These are phyloP conservation scores for Ascochyta lentis DNA, from an alignment of 2,329 filamentous ascomycete species.

Conservation along the genomic window DNA sequence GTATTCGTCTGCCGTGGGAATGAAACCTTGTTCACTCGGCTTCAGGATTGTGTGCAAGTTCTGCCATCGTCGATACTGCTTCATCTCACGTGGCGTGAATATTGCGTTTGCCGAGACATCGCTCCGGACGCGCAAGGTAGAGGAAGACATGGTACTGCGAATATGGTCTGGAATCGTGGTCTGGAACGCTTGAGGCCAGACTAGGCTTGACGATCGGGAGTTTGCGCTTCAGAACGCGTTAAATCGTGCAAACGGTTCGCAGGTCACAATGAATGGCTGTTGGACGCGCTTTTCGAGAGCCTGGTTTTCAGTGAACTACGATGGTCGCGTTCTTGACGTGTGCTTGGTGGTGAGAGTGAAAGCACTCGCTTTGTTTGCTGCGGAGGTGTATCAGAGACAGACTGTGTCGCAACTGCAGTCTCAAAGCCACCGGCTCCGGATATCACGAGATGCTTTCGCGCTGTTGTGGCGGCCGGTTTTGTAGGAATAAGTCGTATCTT, in stretches of 20 bases:
- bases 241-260: background rate
- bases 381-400: background rate
- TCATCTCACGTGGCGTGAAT: conserved; percentile 33
- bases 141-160: conserved; percentile 6
- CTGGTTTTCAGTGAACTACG: background rate
- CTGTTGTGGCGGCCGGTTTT: background rate
- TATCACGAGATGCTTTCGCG: background rate
- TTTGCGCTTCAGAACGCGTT: background rate
- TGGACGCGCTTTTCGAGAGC: background rate
- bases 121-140: conserved; percentile 8
- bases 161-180: background rate
- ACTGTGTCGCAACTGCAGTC: background rate
- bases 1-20: conserved; percentile 38
- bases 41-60: conserved; percentile 28
- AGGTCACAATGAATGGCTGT: background rate
- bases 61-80: conserved; percentile 39
- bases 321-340: conserved; percentile 1
- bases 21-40: conserved; percentile 25
- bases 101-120: conserved; percentile 34
- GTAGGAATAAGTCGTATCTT: conserved; percentile 6
- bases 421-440: background rate
- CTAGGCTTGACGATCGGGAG: background rate
- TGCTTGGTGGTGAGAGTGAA: conserved; percentile 7
- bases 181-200: conserved; percentile 2
- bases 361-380: background rate